A percentile compares a stretch with the other conserved stretches of the same genome.
Evolutionary conservation across 371 early-diverging fungal genomes (phyloP).

Genomic region (Mucor sp.): DNA sequence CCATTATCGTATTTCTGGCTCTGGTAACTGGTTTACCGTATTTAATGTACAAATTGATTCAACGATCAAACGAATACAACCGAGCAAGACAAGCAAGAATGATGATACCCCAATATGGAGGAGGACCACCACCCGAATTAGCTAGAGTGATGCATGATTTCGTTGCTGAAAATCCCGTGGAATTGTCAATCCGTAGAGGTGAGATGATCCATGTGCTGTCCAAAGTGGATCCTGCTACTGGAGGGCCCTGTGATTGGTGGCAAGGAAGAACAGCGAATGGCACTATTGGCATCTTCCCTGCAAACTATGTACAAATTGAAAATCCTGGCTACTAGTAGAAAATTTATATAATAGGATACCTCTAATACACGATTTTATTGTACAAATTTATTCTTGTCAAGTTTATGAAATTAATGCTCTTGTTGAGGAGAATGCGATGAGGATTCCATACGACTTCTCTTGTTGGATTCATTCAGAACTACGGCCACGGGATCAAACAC

Average conservation of each 20-base stretch:
- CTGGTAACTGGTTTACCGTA: slow-evolving; percentile 91
- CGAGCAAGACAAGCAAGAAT: slow-evolving; percentile 42
- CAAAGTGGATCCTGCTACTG: slow-evolving; percentile 74
- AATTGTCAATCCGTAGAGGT: slow-evolving; percentile 81
- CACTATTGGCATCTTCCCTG: slow-evolving; percentile 87
- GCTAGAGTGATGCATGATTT: slow-evolving; percentile 90
- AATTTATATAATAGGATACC: not conserved
- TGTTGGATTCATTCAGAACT: slow-evolving; percentile 6
- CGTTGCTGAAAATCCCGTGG: slow-evolving; percentile 71
- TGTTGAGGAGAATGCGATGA: not conserved
- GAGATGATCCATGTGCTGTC: slow-evolving; percentile 85
- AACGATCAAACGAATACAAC: slow-evolving; percentile 30
- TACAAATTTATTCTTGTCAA: not conserved
- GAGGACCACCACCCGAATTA: slow-evolving; percentile 70
- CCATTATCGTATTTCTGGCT: slow-evolving; percentile 78
- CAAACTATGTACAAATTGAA: slow-evolving; percentile 74
- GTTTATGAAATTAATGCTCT: not conserved
- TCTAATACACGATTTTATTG: not conserved
- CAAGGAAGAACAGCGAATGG: slow-evolving; percentile 83
- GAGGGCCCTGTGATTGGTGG: slow-evolving; percentile 92
- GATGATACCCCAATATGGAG: slow-evolving; percentile 34
- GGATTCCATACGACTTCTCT: slow-evolving; percentile 6
- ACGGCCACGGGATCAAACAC: slow-evolving; percentile 10
- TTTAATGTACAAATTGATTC: slow-evolving; percentile 82
- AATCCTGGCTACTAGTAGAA: slow-evolving; percentile 6